Conservation (phyloP, 345 rosid species). For the Erodium maritimum region DNA sequence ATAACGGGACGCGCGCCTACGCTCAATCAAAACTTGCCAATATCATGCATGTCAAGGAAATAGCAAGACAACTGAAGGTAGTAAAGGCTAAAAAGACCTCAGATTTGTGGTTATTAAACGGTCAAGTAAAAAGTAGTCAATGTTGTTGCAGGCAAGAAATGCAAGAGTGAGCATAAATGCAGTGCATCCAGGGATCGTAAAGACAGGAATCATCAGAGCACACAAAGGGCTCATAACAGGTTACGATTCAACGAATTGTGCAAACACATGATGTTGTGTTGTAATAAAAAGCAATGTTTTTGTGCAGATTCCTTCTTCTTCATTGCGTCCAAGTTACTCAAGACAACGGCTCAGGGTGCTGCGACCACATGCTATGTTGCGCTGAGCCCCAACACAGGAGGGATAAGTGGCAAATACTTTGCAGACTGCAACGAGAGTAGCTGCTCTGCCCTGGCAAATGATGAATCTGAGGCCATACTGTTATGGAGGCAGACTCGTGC, state of each 20-base stretch:
- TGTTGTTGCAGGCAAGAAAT: conserved; percentile 40
- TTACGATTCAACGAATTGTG: conserved; percentile 3
- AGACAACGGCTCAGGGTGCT: conserved; percentile 82
- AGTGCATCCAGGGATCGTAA: conserved; percentile 89
- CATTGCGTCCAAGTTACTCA: conserved; percentile 79
- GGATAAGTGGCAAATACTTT: conserved; percentile 65
- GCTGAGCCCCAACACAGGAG: conserved; percentile 48
- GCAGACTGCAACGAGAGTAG: conserved; percentile 72
- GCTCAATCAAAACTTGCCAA: conserved; percentile 81
- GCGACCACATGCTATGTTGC: conserved; percentile 90
- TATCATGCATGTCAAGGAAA: conserved; percentile 74
- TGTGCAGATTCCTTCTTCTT: conserved; percentile 83
- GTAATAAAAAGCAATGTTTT: not conserved
- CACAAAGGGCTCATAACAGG: conserved; percentile 80
- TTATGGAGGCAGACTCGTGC: conserved; percentile 53
- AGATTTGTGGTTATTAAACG: not conserved
- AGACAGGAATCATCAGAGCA: conserved; percentile 86
- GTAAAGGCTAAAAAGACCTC: too few species aligned
- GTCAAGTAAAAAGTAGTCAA: not conserved
- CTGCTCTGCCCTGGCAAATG: conserved; percentile 62
- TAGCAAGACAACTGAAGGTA: conserved; percentile 67
- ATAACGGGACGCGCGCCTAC: conserved; percentile 75
- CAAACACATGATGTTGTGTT: not conserved
- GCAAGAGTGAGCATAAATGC: conserved; percentile 76
- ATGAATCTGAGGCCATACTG: conserved; percentile 48